Conservation (phyloP, 2,329 filamentous ascomycete genomes). For the Zymoseptoria ardabiliae region DNA sequence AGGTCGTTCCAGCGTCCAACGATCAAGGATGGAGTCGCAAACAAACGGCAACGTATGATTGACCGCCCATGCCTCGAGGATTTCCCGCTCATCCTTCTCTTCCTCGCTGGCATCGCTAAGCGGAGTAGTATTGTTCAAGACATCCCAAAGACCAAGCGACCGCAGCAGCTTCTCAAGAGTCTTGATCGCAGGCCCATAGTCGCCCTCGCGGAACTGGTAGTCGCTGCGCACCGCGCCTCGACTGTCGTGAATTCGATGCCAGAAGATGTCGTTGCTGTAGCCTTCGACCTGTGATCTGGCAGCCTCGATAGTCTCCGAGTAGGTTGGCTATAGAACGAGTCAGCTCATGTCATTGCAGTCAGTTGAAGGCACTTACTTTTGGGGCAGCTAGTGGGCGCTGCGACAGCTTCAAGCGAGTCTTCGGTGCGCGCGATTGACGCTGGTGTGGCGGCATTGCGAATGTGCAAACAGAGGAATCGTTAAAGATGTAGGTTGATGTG, state of each 20-base stretch:
- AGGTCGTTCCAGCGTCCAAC: background rate
- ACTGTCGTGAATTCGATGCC: too few species aligned
- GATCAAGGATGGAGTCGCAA: background rate
- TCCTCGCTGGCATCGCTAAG: background rate
- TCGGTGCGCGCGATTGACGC: background rate
- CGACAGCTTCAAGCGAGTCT: background rate
- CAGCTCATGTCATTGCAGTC: background rate
- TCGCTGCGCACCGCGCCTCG: background rate
- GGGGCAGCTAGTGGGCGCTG: too few species aligned
- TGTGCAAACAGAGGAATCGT: background rate
- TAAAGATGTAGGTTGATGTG: background rate
- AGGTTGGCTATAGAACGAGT: background rate
- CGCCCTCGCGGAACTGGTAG: conserved; percentile 1
- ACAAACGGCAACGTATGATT: background rate
- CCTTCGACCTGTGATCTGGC: background rate
- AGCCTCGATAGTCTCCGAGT: background rate
- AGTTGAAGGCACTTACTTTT: background rate
- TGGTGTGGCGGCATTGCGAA: background rate
- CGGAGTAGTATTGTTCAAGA: background rate
- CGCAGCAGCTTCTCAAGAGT: background rate
- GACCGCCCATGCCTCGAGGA: background rate
- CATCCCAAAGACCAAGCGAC: background rate
- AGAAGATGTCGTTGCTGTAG: background rate
- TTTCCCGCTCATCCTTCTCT: background rate
- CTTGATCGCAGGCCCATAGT: background rate